Evolutionary conservation across 129 eudicot species (phyloP), one percentile per base, ranked within the genome.

Genomic region (Centaurea solstitialis): DNA sequence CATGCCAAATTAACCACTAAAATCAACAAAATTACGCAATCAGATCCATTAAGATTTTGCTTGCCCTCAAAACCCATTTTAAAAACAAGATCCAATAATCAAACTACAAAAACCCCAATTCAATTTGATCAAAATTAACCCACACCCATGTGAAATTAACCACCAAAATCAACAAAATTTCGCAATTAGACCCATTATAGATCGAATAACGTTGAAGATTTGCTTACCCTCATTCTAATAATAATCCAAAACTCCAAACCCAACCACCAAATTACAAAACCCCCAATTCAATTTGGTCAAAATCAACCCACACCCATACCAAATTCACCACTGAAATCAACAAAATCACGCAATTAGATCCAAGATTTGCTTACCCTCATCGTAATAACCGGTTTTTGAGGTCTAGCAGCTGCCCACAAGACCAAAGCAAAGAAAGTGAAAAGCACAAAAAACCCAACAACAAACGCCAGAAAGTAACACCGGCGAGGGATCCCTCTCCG

Each of bases 341-440:
- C 5, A 21, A 10, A 28, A 45, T 0, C 15, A 41, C 8, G 18
- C 15, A 1, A 40, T 40, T 23, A n/a, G 17, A 75, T 59, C 1
- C 5, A n/a, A n/a, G n/a, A n/a, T n/a, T n/a, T n/a, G 26, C 40
- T 62, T 71, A 92, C 99, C 97, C 90, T 93, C 90, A 96, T 91
- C 6, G 88, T 83, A 75, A 96, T 77, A 22, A 80, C 81, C 23
- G 98, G 98, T 83, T 89, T 93, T 61, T 96, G 98, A 86, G 89
- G 84, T 23, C 78, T 82, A 53, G 94, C 89, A 3, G 98, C 99
- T 2, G 87, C 99, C 91, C 95, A 96, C 84, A 96, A 57, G 64
- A 96, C 88, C 64, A 96, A 82, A 8, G 99, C 79, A 40, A 96
- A 96, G 79, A 91, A 93, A n/a, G 95, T 35, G 24, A 96, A 96